Percentiles rank a stretch among this genome's conserved stretches.
phyloP scores from a whole-genome alignment of 2,329 filamentous ascomycete genomes.

The Pseudogymnoascus destructans region DNA sequence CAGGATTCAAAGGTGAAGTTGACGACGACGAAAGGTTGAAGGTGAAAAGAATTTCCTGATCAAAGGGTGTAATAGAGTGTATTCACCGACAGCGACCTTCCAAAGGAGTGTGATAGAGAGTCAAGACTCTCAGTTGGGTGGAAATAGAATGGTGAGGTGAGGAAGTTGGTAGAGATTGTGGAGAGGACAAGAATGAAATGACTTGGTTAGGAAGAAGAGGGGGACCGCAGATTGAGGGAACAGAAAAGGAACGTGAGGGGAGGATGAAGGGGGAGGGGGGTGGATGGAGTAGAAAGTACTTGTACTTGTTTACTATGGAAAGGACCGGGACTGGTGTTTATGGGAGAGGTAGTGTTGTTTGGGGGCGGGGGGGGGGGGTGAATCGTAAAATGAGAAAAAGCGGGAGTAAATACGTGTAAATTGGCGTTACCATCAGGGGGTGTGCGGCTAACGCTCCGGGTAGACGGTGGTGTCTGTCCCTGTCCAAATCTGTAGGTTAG shows the following conservation, averaged over 20 bases:
- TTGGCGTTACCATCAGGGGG: neutral
- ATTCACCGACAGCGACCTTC: conserved; percentile 20
- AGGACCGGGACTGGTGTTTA: too few species aligned
- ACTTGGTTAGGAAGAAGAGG: neutral
- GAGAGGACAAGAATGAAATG: neutral
- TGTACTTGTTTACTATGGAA: neutral
- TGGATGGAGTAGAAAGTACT: neutral
- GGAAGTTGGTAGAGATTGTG: neutral
- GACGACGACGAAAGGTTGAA: conserved; percentile 10
- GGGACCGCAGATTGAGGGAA: neutral
- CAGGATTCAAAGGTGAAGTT: neutral
- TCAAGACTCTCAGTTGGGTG: conserved; percentile 21
- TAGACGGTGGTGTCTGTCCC: too few species aligned
- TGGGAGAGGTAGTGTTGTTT: neutral
- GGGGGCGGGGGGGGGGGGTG: neutral
- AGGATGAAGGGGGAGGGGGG: neutral
- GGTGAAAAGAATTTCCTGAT: conserved; percentile 11
- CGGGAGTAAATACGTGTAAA: neutral
- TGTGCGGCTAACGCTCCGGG: too few species aligned
- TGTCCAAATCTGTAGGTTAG: too few species aligned
- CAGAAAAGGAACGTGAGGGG: neutral
- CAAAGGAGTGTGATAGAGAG: conserved; percentile 29
- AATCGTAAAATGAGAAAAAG: neutral
- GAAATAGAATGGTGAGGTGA: conserved; percentile 6
- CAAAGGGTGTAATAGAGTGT: neutral